Base-by-base conservation (phyloP, 352 stramenopile species). In the Phytophthora pisi region DNA sequence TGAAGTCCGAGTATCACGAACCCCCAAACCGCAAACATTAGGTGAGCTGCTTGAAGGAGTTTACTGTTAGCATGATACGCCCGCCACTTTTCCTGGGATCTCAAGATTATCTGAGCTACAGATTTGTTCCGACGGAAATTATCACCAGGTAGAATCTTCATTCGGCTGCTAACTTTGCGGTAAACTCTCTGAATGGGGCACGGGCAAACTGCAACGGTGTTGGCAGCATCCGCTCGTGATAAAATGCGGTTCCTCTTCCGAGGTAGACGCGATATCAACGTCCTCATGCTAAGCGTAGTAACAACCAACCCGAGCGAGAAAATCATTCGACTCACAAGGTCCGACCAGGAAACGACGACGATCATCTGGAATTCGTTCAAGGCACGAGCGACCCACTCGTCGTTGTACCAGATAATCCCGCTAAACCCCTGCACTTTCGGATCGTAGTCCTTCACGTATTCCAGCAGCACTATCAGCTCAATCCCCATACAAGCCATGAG, bases 1-100 rank as follows among this genome's bases (percentile, higher is more conserved):
- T 78, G 66, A 38, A 75, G n/a, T 4, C 38, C 66, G 31, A 78
- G 61, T 28, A 78, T 49, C 7, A 59, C 11, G 2, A 64, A 9
- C 0, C 66, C 66, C 61, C 66, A 78, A 1, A 26, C 26, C 15
- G 30, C 53, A 15, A 70, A 60, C 24, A 70, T 1, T 4, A 61
- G 28, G 36, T 70, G 55, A 24, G 43, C 54, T 20, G 38, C 15
- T 45, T 45, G 38, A 45, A 45, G 38, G 13, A 40, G 34, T 40
- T 40, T 40, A 40, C 34, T 40, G 34, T 10, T 40, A 10, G 10
- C 34, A 40, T 40, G 34, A 15, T 40, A 40, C 2, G 34, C 34
- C 13, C 34, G 34, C 34, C 34, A 40, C 34, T 40, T 40, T 40
- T 11, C 34, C 4, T 40, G 34, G 34, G 34, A 40, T 15, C 13